Percentiles rank a stretch among this genome's conserved stretches.
These are phyloP conservation scores for Botryotinia globosa DNA, from an alignment of 2,329 filamentous ascomycete genomes.

Conservation along the genomic window DNA sequence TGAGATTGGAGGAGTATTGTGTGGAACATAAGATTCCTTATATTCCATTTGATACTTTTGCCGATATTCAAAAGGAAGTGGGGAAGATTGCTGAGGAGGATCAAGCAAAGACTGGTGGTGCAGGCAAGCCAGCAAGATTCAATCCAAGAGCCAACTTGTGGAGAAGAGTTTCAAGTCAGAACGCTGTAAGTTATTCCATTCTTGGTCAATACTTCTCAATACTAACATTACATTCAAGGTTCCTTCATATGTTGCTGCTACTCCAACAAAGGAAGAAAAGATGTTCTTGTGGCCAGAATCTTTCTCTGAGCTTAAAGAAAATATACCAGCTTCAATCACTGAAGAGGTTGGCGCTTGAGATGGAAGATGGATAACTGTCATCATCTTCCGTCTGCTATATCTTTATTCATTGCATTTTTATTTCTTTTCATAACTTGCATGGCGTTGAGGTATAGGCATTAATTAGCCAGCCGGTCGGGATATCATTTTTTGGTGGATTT, in stretches of 20 bases:
- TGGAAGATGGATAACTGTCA: background rate
- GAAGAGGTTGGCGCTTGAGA: background rate
- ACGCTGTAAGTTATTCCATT: slow-evolving; percentile 40
- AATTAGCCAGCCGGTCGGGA: background rate
- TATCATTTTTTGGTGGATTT: background rate
- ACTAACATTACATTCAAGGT: slow-evolving; percentile 32
- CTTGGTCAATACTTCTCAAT: background rate
- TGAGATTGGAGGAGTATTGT: slow-evolving; percentile 65
- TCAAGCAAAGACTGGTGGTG: slow-evolving; percentile 57
- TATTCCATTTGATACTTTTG: slow-evolving; percentile 63
- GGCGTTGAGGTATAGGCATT: slow-evolving; percentile 10
- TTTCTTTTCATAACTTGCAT: background rate
- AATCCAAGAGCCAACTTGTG: slow-evolving; percentile 69
- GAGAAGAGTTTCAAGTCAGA: slow-evolving; percentile 59
- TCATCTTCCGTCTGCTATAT: background rate
- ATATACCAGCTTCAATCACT: background rate
- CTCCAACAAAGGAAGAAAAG: slow-evolving; percentile 56
- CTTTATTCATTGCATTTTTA: background rate
- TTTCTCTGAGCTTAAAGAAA: slow-evolving; percentile 44
- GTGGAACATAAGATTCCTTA: slow-evolving; percentile 58
- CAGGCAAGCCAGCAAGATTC: slow-evolving; percentile 58
- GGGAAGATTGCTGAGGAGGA: slow-evolving; percentile 57
- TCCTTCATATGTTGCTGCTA: slow-evolving; percentile 49
- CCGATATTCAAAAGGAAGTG: slow-evolving; percentile 61
- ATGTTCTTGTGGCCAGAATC: slow-evolving; percentile 62